Base-by-base conservation (phyloP, 2,329 filamentous ascomycete species). In the Botryotinia calthae region DNA sequence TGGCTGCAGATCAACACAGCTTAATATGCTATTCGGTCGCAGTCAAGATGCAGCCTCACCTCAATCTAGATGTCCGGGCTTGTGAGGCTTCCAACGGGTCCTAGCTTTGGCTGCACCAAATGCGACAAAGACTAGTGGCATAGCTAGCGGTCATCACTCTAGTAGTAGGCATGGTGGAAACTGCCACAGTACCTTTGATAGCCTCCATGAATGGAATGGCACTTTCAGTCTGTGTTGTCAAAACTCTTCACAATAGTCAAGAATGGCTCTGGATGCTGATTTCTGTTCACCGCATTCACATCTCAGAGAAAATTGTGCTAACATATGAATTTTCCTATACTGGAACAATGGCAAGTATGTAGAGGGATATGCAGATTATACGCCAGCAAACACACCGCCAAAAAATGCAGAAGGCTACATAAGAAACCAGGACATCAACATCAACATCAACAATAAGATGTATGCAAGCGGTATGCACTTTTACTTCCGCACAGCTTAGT, bases 391-490 rank as follows among this genome's bases (percentile, higher is more conserved):
- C 34, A 54, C 10, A 42, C 40, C 14, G 25, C 34, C 25, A 31
- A 56, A 67, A 25, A 8, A 56, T 31, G 34, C 25, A 9, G 56
- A 51, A 56, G 40, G 18, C 37, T 44, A 44, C 8, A 25, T n/a
- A 18, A 31, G 14, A 34, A 56, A 56, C 14, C 25, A 56, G 37
- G 18, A 56, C 6, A 42, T 37, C n/a, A 42, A 68, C 6, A 42
- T 37, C n/a, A 42, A 68, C 6, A 56, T 22, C 48, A 56, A 56
- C n/a, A 31, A 22, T 9, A 28, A 51, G 34, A 40, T 56, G 48
- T 31, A 42, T 68, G 48, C 65, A 51, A 68, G 65, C 51, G 37
- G n/a, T 68, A 42, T 44, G n/a, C 34, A 68, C 42, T 42, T 42
- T 68, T 20, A 56, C 37, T 42, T 54, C 18, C n/a, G 18, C 37